These are phyloP conservation scores for Stephania yunnanensis DNA, from an alignment of 164 flowering plant genomes.

Conservation along the genomic window DNA sequence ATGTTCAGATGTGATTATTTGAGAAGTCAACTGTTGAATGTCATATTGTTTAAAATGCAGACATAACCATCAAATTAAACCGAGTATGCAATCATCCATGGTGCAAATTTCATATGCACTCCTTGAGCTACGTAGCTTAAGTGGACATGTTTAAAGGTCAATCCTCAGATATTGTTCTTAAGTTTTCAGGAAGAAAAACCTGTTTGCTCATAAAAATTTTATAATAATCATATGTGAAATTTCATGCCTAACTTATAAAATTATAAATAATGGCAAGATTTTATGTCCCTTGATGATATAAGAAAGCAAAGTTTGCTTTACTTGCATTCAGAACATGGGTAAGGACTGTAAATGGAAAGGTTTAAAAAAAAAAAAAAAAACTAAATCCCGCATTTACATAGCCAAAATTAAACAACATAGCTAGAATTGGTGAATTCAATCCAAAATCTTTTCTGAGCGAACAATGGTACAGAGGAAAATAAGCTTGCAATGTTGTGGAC, in stretches of 20 bases:
- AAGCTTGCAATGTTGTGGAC: conserved; percentile 2
- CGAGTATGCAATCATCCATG: not conserved
- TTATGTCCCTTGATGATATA: too few species aligned
- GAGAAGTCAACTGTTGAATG: conserved; percentile 56
- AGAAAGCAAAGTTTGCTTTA: too few species aligned
- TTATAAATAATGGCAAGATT: too few species aligned
- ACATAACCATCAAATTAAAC: not conserved
- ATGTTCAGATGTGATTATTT: conserved; percentile 80
- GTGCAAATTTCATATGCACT: not conserved
- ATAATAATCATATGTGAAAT: too few species aligned
- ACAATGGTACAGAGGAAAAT: not conserved
- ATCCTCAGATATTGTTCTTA: not conserved
- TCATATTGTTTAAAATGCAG: not conserved
- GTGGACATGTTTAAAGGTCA: not conserved
- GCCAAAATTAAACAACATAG: not conserved
- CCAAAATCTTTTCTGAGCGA: not conserved
- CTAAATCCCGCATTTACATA: not conserved
- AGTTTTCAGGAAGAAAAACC: too few species aligned
- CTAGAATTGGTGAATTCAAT: not conserved
- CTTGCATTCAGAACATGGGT: too few species aligned
- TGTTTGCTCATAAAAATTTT: too few species aligned
- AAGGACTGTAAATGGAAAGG: not conserved
- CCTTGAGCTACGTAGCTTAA: not conserved
- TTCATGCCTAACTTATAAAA: too few species aligned
- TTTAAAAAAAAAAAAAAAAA: not conserved